These are phyloP conservation scores for Ettlia oleoabundans DNA, from an alignment of 139 green algal species.

Conservation along the genomic window DNA sequence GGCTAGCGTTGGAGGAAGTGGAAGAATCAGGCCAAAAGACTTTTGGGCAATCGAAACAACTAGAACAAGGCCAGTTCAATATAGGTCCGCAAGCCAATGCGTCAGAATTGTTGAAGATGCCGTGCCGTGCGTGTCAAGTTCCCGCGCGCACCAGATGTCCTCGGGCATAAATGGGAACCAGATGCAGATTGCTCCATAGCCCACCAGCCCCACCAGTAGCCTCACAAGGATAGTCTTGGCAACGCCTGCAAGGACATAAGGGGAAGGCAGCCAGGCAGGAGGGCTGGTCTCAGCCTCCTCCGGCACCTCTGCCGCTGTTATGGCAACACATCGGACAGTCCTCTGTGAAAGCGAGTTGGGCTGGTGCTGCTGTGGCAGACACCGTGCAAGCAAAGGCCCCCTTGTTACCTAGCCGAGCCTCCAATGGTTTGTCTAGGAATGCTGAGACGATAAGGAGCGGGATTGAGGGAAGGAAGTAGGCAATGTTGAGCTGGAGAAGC, in stretches of 20 bases:
- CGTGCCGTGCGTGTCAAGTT: no score
- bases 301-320: not conserved
- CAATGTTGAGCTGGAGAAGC: constrained; percentile 76
- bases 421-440: constrained; percentile 64
- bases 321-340: not conserved
- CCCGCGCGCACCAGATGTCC: constrained; percentile 12
- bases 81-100: no score
- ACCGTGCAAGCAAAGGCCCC: not conserved
- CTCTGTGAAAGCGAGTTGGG: not conserved
- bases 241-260: constrained; percentile 52
- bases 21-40: no score
- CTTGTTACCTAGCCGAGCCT: constrained; percentile 56
- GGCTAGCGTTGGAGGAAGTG: no score
- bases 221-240: constrained; percentile 47
- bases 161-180: constrained; percentile 61
- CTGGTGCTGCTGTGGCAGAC: not conserved
- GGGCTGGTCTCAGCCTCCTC: not conserved
- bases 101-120: no score
- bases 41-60: no score
- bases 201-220: constrained; percentile 52
- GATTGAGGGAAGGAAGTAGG: constrained; percentile 82
- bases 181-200: constrained; percentile 50
- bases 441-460: constrained; percentile 69
- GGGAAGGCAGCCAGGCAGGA: no score
- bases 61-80: no score